A percentile compares a stretch with the other conserved stretches of the same genome.
phyloP scores from a whole-genome alignment of 805 yeast genomes.

The Jamesozyma hellenica region DNA sequence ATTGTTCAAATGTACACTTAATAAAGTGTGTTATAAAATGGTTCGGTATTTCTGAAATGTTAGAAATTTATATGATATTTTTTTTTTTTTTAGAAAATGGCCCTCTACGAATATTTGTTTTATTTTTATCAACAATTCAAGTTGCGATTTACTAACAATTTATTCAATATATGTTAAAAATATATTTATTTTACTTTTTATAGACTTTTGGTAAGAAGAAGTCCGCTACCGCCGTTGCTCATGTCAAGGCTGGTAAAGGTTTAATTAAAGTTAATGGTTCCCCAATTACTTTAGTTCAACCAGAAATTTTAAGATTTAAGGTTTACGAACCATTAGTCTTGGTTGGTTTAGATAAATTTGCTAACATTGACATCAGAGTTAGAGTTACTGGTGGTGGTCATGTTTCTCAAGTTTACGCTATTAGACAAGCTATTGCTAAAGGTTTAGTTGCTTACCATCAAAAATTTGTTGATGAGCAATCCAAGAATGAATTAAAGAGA shows the following conservation, averaged over 20 bases:
- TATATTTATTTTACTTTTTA: slow-evolving; percentile 7
- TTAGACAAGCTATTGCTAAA: slow-evolving; percentile 99
- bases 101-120: no score
- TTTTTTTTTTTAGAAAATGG: no score
- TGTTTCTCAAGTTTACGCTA: slow-evolving; percentile 99
- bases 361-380: slow-evolving; percentile 96
- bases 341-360: slow-evolving; percentile 98
- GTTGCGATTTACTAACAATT: no score
- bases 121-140: no score
- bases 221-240: slow-evolving; percentile 99
- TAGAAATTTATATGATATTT: no score
- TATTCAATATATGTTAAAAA: no score
- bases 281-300: slow-evolving; percentile 98
- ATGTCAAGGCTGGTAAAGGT: slow-evolving; percentile 98
- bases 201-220: slow-evolving; percentile 99
- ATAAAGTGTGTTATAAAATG: no score
- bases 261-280: slow-evolving; percentile 98
- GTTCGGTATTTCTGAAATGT: no score
- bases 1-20: no score
- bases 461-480: slow-evolving; percentile 98
- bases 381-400: slow-evolving; percentile 99
- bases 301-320: slow-evolving; percentile 98
- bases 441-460: slow-evolving; percentile 99
- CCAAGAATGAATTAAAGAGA: slow-evolving; percentile 98
- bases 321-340: slow-evolving; percentile 98